These are phyloP conservation scores for Yarrowia keelungensis DNA, from an alignment of 805 yeast species.

Conservation along the genomic window DNA sequence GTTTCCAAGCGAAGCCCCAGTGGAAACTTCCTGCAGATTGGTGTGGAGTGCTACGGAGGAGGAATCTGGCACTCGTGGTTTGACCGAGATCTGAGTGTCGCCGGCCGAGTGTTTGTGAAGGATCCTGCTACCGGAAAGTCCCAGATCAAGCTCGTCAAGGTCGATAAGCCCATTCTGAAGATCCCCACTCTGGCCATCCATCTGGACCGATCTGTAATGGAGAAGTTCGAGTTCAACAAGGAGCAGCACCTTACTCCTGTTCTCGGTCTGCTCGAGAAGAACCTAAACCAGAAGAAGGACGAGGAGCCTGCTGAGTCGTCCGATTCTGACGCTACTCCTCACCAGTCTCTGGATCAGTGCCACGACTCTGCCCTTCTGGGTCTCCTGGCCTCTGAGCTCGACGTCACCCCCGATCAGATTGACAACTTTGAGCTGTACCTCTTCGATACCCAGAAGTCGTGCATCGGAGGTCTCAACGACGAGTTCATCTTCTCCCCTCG, in stretches of 20 bases:
- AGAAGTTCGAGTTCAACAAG: constrained; percentile 84
- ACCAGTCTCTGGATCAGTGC: constrained; percentile 72
- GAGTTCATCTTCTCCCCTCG: constrained; percentile 93
- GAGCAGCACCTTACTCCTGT: constrained; percentile 88
- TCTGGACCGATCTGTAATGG: constrained; percentile 75
- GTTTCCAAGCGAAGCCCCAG: constrained; percentile 67
- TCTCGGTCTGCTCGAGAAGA: constrained; percentile 64
- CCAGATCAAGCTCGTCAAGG: constrained; percentile 74
- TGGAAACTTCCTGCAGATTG: constrained; percentile 79
- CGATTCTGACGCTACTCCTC: constrained; percentile 53
- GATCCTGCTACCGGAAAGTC: constrained; percentile 56
- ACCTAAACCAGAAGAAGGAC: constrained; percentile 48
- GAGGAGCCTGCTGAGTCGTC: constrained; percentile 41
- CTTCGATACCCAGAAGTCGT: constrained; percentile 83
- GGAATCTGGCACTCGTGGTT: constrained; percentile 98
- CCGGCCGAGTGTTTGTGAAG: constrained; percentile 85
- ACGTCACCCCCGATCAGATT: constrained; percentile 60
- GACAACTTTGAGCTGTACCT: constrained; percentile 90
- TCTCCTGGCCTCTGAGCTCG: constrained; percentile 70
- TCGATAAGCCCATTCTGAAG: constrained; percentile 82
- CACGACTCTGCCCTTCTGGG: constrained; percentile 77
- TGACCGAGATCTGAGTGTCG: constrained; percentile 88
- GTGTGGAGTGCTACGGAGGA: constrained; percentile 95
- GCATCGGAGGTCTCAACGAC: constrained; percentile 85
- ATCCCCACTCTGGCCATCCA: constrained; percentile 97